A percentile compares a stretch with the other conserved stretches of the same genome.
Conservation (phyloP, 805 yeast species). For the Teunomyces atbi region DNA sequence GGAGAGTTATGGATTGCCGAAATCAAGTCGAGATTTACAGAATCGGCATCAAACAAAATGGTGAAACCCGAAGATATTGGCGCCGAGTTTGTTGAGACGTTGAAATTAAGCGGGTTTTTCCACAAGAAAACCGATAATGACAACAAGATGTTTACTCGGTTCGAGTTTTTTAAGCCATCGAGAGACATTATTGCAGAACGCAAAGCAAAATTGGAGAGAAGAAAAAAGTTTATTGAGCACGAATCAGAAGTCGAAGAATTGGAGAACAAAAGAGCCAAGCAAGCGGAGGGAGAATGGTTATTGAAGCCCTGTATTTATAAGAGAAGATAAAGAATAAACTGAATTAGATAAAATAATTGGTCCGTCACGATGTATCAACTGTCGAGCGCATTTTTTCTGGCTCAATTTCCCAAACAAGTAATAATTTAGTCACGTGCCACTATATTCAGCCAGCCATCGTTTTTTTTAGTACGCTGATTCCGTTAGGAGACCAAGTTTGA, state of each 20-base stretch:
- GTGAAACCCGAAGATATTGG: slow-evolving; percentile 49
- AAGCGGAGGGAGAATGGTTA: slow-evolving; percentile 83
- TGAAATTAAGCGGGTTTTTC: slow-evolving; percentile 79
- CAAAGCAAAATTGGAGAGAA: slow-evolving; percentile 58
- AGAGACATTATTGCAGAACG: slow-evolving; percentile 63
- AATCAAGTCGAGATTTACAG: slow-evolving; percentile 86
- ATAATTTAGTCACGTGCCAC: background rate
- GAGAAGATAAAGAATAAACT: slow-evolving; percentile 49
- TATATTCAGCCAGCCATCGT: background rate
- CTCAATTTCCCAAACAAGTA: background rate
- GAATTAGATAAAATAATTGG: background rate
- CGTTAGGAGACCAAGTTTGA: background rate
- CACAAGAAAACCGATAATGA: slow-evolving; percentile 83
- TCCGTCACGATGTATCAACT: background rate
- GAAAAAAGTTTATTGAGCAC: slow-evolving; percentile 66
- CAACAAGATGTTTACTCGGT: slow-evolving; percentile 92
- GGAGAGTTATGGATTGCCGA: slow-evolving; percentile 98
- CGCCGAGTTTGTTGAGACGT: slow-evolving; percentile 73
- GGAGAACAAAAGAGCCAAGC: slow-evolving; percentile 49
- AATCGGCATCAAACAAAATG: slow-evolving; percentile 32
- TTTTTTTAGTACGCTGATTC: background rate
- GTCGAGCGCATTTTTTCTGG: background rate
- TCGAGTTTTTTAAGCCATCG: slow-evolving; percentile 89
- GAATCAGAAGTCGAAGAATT: slow-evolving; percentile 63
- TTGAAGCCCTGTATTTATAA: slow-evolving; percentile 96